Evolutionary conservation across 2,329 filamentous ascomycete genomes (phyloP).

Genomic region (Dactylella cylindrospora): DNA sequence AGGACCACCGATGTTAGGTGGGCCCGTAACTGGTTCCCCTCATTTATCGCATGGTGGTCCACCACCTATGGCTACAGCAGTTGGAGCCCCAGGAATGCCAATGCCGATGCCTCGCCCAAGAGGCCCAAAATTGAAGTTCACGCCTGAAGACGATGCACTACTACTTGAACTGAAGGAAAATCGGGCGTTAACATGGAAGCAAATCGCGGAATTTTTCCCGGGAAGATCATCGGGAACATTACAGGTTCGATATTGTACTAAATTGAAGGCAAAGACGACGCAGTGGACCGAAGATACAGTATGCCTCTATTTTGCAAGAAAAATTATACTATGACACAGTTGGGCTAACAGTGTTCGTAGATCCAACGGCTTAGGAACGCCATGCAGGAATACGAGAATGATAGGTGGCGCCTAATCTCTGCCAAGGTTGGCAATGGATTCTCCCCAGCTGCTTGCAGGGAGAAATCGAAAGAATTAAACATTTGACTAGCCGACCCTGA

Average conservation of each 20-base stretch:
- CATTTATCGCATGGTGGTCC: conserved; percentile 64
- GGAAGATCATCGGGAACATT: conserved; percentile 85
- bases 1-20: conserved; percentile 35
- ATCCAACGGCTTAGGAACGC: conserved; percentile 74
- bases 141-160: conserved; percentile 83
- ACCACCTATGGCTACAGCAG: conserved; percentile 81
- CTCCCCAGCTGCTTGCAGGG: conserved; percentile 81
- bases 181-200: conserved; percentile 93
- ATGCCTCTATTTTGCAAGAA: conserved; percentile 52
- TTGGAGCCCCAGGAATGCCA: conserved; percentile 65
- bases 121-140: conserved; percentile 91
- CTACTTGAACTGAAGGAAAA: conserved; percentile 91
- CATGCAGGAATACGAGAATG: conserved; percentile 81
- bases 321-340: conserved; percentile 47
- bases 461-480: conserved; percentile 68
- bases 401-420: conserved; percentile 89
- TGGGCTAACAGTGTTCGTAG: conserved; percentile 55
- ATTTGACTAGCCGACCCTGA: conserved; percentile 45
- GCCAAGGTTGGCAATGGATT: conserved; percentile 89
- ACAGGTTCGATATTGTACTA: conserved; percentile 92
- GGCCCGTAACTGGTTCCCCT: conserved; percentile 54
- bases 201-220: conserved; percentile 95
- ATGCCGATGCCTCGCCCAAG: conserved; percentile 75
- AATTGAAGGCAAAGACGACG: conserved; percentile 88
- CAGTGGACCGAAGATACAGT: conserved; percentile 94